Evolutionary conservation across 2,329 filamentous ascomycete species (phyloP), one percentile per base, ranked within the genome.

Genomic region (Fusarium sp.): DNA sequence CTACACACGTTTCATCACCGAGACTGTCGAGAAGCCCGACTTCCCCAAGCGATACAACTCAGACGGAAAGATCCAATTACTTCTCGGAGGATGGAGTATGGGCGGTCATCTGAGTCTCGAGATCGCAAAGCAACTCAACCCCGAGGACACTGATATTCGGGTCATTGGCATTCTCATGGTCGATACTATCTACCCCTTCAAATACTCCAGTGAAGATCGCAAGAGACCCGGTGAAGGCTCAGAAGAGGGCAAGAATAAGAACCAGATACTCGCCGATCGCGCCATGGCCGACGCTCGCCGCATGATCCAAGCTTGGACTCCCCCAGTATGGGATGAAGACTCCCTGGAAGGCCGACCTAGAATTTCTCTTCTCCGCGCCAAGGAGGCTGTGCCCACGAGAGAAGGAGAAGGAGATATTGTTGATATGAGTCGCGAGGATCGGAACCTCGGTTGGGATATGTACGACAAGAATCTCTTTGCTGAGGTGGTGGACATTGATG

Each of bases 71-170:
- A 71, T 76, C 16, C 72, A 82, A 25, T 79, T 89, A 43, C 73
- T 89, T 8, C 75, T 89, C 11, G 86, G 87, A 4, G 87, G 87
- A 6, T 89, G 87, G 87, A 87, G 85, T 6, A 73, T 88, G 6
- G 87, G 87, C 15, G 87, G 87, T 0, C 73, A 86, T 45, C 72
- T 88, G 18, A 82, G 85, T 9, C 78, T 89, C 15, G 84, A 88
- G 72, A 80, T 88, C 52, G 82, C 86, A 8, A 77, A 80, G 53
- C 76, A 83, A 65, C 76, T 88, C 10, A 78, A 77, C 11, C 76
- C 77, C 15, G 80, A 83, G 10, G 80, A 82, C 16, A 58, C 67
- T 1, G 63, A 69, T 15, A 75, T 87, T 25, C 78, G 77, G 2
- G 79, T 89, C 12, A 68, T 82, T 1, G 87, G 87, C 16, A 82